Percentiles rank a stretch among this genome's conserved stretches.
phyloP scores from a whole-genome alignment of 352 stramenopile species.

The Phytopythium boreale region DNA sequence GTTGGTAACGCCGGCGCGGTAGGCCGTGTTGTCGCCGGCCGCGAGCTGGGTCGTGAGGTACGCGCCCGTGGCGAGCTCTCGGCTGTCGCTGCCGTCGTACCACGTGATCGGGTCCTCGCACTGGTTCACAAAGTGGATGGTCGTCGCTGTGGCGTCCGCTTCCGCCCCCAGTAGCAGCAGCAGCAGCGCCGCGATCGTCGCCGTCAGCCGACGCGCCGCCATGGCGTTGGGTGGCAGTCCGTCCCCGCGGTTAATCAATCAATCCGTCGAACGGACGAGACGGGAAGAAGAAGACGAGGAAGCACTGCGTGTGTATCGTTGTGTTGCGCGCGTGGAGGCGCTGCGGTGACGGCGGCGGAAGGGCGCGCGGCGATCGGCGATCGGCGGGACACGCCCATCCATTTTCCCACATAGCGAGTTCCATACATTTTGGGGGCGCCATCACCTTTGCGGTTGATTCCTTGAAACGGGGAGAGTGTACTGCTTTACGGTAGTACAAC shows the following conservation, averaged over 20 bases:
- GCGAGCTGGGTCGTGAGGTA: conserved; percentile 18
- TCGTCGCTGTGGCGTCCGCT: conserved; percentile 14
- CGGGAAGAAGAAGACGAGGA: neutral
- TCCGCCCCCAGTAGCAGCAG: conserved; percentile 10
- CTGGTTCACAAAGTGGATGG: conserved; percentile 40
- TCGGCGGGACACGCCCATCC: conserved; percentile 1
- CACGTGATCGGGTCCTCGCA: conserved; percentile 33
- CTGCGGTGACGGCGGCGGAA: too few species aligned
- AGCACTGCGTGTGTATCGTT: neutral
- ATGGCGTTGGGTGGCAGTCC: neutral
- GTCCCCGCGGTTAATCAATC: neutral
- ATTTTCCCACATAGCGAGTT: neutral
- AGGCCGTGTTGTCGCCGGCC: conserved; percentile 25
- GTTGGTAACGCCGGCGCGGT: conserved; percentile 26
- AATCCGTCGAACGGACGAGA: too few species aligned
- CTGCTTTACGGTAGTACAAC: neutral
- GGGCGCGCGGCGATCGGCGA: neutral
- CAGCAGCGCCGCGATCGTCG: conserved; percentile 4
- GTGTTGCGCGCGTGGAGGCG: neutral
- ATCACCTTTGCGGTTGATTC: neutral
- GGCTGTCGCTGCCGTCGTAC: conserved; percentile 22
- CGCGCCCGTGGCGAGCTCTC: conserved; percentile 17
- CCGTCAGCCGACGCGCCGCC: neutral
- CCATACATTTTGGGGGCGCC: too few species aligned
- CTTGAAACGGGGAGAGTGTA: neutral